phyloP scores from a whole-genome alignment of 352 stramenopile genomes.

The Halophytophthora batemanensis region DNA sequence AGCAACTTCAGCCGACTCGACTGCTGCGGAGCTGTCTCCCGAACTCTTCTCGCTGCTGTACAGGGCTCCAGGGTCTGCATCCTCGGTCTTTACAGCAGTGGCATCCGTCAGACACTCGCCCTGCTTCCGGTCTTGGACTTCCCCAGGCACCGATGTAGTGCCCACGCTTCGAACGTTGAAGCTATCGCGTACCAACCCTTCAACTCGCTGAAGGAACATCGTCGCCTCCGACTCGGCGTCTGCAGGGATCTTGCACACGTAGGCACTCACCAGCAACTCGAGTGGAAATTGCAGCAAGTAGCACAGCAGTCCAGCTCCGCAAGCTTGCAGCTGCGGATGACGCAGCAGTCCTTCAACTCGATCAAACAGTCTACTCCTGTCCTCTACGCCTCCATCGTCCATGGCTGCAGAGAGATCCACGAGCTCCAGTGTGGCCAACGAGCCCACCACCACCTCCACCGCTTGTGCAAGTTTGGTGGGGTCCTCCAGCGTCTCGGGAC shows the following conservation, averaged over 20 bases:
- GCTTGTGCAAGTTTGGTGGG: conserved; percentile 16
- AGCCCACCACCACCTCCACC: conserved; percentile 33
- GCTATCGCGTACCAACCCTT: conserved; percentile 9
- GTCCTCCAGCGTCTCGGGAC: background rate
- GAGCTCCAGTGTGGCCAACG: conserved; percentile 35
- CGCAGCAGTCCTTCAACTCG: conserved; percentile 22
- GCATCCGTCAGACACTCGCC: background rate
- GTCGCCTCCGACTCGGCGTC: conserved; percentile 12
- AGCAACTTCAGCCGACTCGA: conserved; percentile 18
- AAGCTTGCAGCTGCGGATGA: conserved; percentile 11
- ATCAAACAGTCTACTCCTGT: conserved; percentile 15
- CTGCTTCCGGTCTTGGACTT: no score
- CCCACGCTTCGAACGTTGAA: background rate
- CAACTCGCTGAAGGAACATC: conserved; percentile 20
- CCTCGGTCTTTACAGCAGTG: background rate
- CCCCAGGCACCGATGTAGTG: no score
- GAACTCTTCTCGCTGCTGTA: background rate
- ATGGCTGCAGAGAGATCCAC: conserved; percentile 29
- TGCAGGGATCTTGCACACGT: conserved; percentile 26
- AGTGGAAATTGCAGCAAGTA: conserved; percentile 42
- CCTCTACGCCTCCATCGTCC: conserved; percentile 17
- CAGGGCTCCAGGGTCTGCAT: background rate
- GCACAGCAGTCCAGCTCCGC: conserved; percentile 21
- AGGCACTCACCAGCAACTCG: conserved; percentile 37
- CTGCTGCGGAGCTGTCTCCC: no score